These are phyloP conservation scores for Begonia loranthoides DNA, from an alignment of 306 rosid species.

Conservation along the genomic window DNA sequence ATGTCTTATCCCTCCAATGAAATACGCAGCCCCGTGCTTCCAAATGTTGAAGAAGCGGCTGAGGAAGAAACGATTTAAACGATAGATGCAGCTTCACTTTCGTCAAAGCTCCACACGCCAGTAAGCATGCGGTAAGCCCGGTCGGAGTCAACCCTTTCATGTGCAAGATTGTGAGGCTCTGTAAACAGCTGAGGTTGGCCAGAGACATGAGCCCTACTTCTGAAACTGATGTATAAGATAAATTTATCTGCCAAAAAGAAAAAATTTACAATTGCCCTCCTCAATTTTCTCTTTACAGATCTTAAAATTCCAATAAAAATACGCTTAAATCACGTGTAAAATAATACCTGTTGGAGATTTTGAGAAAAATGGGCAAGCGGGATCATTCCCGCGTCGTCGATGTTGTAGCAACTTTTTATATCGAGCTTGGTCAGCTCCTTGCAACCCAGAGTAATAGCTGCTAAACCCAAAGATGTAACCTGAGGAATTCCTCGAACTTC, in stretches of 20 bases:
- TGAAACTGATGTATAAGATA: conserved; percentile 72
- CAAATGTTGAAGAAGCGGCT: conserved; percentile 46
- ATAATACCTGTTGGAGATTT: conserved; percentile 67
- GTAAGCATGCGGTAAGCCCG: conserved; percentile 68
- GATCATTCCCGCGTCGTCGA: conserved; percentile 77
- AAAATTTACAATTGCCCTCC: not conserved
- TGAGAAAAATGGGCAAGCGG: conserved; percentile 64
- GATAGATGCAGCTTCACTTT: conserved; percentile 83
- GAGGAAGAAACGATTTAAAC: conserved; percentile 40
- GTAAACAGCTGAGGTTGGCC: conserved; percentile 79
- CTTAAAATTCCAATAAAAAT: too few relatives aligned
- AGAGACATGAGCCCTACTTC: conserved; percentile 79
- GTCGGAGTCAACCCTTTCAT: conserved; percentile 50
- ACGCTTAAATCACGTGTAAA: too few relatives aligned
- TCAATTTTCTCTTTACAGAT: too few relatives aligned
- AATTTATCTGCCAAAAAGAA: conserved; percentile 55
- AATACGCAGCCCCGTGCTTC: conserved; percentile 77
- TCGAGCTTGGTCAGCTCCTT: conserved; percentile 61
- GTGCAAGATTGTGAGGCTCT: conserved; percentile 62
- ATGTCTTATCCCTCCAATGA: conserved; percentile 82
- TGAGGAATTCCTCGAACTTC: conserved; percentile 78
- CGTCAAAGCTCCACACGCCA: conserved; percentile 55
- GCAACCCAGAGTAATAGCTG: conserved; percentile 52
- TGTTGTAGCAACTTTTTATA: conserved; percentile 61
- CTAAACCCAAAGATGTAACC: conserved; percentile 61